Evolutionary conservation across 495 filamentous ascomycete genomes (phyloP).

Genomic region (Xylaria sp.): DNA sequence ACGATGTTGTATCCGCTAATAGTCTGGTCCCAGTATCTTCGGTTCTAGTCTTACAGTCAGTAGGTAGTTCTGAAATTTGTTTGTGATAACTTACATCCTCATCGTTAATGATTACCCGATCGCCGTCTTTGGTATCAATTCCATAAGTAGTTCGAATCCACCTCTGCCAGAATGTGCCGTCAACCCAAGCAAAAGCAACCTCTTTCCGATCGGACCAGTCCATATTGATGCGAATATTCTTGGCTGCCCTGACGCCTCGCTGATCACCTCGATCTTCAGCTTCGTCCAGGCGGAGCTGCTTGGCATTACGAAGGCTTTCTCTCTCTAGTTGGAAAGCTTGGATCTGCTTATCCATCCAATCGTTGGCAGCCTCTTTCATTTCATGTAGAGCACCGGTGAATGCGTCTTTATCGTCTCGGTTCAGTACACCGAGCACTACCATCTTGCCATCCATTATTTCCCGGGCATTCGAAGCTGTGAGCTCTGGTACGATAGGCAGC

Average conservation of each 20-base stretch:
- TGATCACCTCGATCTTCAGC: conserved; percentile 94
- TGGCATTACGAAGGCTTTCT: conserved; percentile 89
- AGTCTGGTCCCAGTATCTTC: conserved; percentile 93
- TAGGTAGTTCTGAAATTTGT: conserved; percentile 16
- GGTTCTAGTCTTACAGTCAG: conserved; percentile 63
- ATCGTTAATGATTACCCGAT: conserved; percentile 95
- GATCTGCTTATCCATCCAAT: conserved; percentile 97
- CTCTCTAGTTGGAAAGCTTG: conserved; percentile 88
- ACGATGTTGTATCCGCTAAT: conserved; percentile 86
- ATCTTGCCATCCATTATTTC: conserved; percentile 95
- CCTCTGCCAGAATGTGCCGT: conserved; percentile 95
- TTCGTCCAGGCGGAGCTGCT: conserved; percentile 94
- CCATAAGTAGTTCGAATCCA: conserved; percentile 96
- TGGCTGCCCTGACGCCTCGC: conserved; percentile 82
- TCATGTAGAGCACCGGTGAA: conserved; percentile 82
- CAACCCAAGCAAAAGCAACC: conserved; percentile 97
- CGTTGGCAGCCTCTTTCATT: conserved; percentile 91
- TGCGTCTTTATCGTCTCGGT: conserved; percentile 77
- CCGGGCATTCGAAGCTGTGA: conserved; percentile 86
- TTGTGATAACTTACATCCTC: conserved; percentile 76
- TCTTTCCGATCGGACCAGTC: conserved; percentile 85
- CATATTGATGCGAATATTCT: conserved; percentile 90
- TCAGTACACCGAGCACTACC: conserved; percentile 90
- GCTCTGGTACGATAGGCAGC: conserved; percentile 96
- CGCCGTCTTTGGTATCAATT: conserved; percentile 81